Conservation (phyloP, 1,284 basidiomycete species). For the Ganoderma sinense region DNA sequence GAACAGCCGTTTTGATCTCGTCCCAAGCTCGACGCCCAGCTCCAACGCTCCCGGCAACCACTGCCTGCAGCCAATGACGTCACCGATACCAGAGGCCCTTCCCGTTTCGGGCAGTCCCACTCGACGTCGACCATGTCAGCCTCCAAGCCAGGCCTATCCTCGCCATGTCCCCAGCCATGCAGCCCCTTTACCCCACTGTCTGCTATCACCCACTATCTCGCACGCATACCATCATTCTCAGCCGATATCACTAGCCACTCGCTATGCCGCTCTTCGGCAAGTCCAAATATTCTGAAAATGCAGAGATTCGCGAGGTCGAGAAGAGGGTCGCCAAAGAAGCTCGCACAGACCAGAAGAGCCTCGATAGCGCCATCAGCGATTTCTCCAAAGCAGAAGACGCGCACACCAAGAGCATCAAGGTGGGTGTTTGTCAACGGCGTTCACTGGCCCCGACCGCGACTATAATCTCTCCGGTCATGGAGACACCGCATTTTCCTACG, state of each 20-base stretch:
- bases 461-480: background rate
- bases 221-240: background rate
- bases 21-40: background rate
- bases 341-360: conserved; percentile 52
- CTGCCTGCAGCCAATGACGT: background rate
- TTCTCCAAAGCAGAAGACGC: conserved; percentile 55
- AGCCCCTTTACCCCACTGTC: background rate
- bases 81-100: background rate
- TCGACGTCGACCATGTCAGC: background rate
- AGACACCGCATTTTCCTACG: background rate
- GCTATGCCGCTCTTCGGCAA: conserved; percentile 36
- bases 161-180: background rate
- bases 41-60: background rate
- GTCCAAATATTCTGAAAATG: conserved; percentile 31
- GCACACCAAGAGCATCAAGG: conserved; percentile 57
- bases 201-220: background rate
- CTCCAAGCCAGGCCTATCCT: conserved; percentile 8
- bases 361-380: conserved; percentile 55
- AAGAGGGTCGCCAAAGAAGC: conserved; percentile 54
- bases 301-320: conserved; percentile 52
- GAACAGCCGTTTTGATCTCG: background rate
- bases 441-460: background rate
- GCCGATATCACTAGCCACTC: background rate
- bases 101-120: background rate
- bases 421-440: conserved; percentile 31